phyloP scores from a whole-genome alignment of 176 grass and related monocot species.

The Phragmites australis region DNA sequence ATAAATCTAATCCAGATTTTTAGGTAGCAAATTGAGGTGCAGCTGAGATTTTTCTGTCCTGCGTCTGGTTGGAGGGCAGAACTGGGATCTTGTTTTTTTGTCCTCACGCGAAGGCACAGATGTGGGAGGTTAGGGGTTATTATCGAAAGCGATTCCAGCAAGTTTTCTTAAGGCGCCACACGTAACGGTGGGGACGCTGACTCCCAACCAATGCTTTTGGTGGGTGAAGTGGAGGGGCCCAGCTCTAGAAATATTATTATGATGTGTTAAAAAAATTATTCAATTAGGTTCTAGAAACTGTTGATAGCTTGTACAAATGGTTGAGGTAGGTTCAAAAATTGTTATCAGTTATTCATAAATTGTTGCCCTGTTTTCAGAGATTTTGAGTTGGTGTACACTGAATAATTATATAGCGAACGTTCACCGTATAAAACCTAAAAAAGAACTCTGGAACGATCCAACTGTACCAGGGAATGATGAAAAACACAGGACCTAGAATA shows the following conservation, averaged over 20 bases:
- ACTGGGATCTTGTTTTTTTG: not conserved
- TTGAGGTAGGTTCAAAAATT: not conserved
- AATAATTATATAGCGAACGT: not conserved
- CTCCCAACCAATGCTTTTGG: not conserved
- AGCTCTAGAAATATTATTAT: no score
- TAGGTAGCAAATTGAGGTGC: not conserved
- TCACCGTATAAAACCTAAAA: no score
- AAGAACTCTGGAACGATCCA: no score
- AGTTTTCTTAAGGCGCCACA: conserved; percentile 8
- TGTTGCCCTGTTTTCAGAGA: not conserved
- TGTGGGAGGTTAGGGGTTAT: not conserved
- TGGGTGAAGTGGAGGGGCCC: not conserved
- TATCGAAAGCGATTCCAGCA: conserved; percentile 19
- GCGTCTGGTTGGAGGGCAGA: not conserved
- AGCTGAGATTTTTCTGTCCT: not conserved
- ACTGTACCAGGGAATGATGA: no score
- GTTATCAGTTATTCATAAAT: not conserved
- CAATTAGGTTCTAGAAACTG: no score
- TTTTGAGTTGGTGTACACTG: not conserved
- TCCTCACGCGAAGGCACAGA: conserved; percentile 3
- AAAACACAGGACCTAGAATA: no score
- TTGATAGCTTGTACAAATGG: no score
- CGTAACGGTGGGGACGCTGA: conserved; percentile 13
- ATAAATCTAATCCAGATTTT: not conserved
- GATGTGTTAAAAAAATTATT: no score